Evolutionary conservation across 768 basidiomycete species (phyloP).

Genomic region (Macrolepiota albuminosa): DNA sequence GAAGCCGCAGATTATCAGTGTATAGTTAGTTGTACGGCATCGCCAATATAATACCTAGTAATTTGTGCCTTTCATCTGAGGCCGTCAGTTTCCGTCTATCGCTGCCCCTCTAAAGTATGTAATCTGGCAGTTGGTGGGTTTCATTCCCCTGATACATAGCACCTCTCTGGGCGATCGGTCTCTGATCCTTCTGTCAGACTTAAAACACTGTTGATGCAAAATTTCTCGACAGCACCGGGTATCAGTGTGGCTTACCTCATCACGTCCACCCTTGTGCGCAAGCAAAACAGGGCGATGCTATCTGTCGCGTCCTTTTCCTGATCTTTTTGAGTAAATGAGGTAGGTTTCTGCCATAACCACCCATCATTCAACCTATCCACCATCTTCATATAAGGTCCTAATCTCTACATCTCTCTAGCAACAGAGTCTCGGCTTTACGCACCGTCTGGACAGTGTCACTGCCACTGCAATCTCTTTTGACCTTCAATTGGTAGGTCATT

Average conservation of each 20-base stretch:
- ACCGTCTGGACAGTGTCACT: background rate
- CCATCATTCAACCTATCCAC: slow-evolving; percentile 12
- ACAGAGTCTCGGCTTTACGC: background rate
- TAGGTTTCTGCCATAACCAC: slow-evolving; percentile 5
- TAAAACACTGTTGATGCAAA: background rate
- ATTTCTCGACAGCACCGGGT: background rate
- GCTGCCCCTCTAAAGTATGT: background rate
- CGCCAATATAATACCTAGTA: background rate
- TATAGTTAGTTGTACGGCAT: background rate
- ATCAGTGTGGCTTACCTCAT: slow-evolving; percentile 13
- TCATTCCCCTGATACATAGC: slow-evolving; percentile 5
- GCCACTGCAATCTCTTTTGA: background rate
- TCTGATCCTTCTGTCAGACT: background rate
- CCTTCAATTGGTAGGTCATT: background rate
- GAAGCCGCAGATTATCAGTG: background rate
- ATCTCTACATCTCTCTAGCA: slow-evolving; percentile 7
- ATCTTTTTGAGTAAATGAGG: slow-evolving; percentile 12
- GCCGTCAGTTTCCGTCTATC: background rate
- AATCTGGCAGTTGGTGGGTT: background rate
- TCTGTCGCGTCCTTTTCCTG: slow-evolving; percentile 5
- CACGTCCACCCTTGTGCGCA: background rate
- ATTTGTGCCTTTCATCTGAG: background rate
- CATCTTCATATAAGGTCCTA: slow-evolving; percentile 10
- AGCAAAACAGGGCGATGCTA: slow-evolving; percentile 7
- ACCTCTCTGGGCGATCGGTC: background rate